Evolutionary conservation across 768 basidiomycete species (phyloP).

Genomic region (Galerina sulciceps): DNA sequence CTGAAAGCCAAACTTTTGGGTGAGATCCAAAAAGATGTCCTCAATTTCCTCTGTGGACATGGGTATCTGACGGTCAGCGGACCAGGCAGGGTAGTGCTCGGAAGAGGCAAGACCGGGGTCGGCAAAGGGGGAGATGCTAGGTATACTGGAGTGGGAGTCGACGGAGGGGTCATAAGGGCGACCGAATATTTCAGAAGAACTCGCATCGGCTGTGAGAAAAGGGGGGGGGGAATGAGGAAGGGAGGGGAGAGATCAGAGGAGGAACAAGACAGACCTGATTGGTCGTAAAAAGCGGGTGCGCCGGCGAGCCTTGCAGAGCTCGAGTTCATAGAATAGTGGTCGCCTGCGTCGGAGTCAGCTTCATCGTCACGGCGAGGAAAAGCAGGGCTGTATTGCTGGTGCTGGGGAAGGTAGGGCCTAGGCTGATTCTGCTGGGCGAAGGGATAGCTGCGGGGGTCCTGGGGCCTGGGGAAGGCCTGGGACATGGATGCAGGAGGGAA

Average conservation of each 20-base stretch:
- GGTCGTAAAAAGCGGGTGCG: constrained; percentile 45
- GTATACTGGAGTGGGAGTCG: constrained; percentile 63
- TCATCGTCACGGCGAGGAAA: constrained; percentile 45
- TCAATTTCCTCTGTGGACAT: constrained; percentile 98
- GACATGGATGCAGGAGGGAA: constrained; percentile 18
- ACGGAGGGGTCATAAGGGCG: constrained; percentile 61
- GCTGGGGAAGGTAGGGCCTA: constrained; percentile 17
- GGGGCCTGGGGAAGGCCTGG: constrained; percentile 21
- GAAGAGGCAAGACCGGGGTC: constrained; percentile 54
- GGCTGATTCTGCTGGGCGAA: constrained; percentile 14
- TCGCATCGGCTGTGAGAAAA: constrained; percentile 27
- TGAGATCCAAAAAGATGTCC: constrained; percentile 96
- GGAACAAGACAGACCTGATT: constrained; percentile 28
- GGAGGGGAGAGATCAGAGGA: constrained; percentile 1
- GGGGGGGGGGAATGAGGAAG: constrained; percentile 2
- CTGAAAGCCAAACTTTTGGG: constrained; percentile 99
- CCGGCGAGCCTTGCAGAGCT: constrained; percentile 60
- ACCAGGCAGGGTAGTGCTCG: constrained; percentile 95
- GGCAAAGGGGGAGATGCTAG: constrained; percentile 61
- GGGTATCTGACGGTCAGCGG: constrained; percentile 89
- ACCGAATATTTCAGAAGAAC: constrained; percentile 36
- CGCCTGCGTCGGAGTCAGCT: constrained; percentile 52
- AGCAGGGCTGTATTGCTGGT: constrained; percentile 29
- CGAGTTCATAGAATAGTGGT: constrained; percentile 58
- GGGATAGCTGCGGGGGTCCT: constrained; percentile 20